Conservation (phyloP, 2,329 filamentous ascomycete species). For the Pseudopithomyces maydicus region DNA sequence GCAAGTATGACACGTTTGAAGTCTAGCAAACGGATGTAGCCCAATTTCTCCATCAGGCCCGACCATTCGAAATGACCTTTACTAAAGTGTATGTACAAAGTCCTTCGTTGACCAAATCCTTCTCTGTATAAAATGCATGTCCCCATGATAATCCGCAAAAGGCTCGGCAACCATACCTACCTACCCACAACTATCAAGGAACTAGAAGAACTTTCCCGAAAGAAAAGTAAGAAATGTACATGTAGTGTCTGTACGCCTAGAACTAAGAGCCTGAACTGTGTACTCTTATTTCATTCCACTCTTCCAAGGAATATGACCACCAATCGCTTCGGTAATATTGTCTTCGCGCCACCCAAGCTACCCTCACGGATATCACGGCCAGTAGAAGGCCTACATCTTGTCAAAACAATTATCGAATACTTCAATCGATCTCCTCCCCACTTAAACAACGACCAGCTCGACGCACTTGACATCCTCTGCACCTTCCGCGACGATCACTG, state of each 20-base stretch:
- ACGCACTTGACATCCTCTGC: neutral
- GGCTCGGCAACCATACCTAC: neutral
- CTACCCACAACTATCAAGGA: neutral
- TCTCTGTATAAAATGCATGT: neutral
- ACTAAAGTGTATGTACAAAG: too few relatives aligned
- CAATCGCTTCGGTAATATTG: neutral
- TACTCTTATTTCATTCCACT: neutral
- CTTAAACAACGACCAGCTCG: slow-evolving; percentile 4
- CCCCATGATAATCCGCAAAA: neutral
- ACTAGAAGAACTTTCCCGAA: neutral
- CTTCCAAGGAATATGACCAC: neutral
- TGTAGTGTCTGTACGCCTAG: neutral
- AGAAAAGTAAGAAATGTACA: neutral
- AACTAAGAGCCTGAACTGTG: neutral
- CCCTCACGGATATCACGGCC: neutral
- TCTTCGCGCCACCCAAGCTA: slow-evolving; percentile 6
- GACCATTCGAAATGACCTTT: too few relatives aligned
- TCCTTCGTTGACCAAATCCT: too few relatives aligned
- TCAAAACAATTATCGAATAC: neutral
- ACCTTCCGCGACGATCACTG: neutral
- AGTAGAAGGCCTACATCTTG: neutral
- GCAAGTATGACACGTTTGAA: too few relatives aligned
- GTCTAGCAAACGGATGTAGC: too few relatives aligned
- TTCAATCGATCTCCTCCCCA: neutral
- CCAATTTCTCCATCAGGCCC: too few relatives aligned